Evolutionary conservation across 768 basidiomycete species (phyloP).

Genomic region (Mrakia gelida): DNA sequence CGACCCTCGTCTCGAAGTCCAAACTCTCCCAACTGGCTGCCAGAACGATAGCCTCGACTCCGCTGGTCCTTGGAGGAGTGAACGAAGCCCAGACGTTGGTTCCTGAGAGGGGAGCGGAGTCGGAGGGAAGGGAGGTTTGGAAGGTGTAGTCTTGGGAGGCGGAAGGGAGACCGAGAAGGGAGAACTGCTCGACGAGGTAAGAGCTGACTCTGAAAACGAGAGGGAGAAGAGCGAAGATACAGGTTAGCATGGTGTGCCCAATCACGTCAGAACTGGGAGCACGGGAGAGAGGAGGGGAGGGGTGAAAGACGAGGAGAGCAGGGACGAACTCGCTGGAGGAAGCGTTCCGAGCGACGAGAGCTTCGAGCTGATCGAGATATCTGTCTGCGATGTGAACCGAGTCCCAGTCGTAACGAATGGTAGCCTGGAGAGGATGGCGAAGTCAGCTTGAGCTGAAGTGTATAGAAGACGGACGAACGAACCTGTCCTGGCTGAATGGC

Average conservation of each 20-base stretch:
- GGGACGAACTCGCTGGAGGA: slow-evolving; percentile 66
- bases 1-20: slow-evolving; percentile 24
- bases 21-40: slow-evolving; percentile 83
- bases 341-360: slow-evolving; percentile 58
- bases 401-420: slow-evolving; percentile 84
- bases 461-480: slow-evolving; percentile 3
- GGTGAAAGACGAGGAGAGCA: neutral
- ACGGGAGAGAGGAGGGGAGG: no score
- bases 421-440: slow-evolving; percentile 56
- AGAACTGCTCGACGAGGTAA: slow-evolving; percentile 61
- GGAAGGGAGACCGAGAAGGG: slow-evolving; percentile 66
- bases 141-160: slow-evolving; percentile 68
- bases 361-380: slow-evolving; percentile 69
- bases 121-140: slow-evolving; percentile 43
- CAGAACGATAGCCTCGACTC: slow-evolving; percentile 84
- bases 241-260: neutral
- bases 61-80: slow-evolving; percentile 82
- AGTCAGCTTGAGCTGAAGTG: neutral
- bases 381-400: slow-evolving; percentile 81
- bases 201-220: slow-evolving; percentile 56
- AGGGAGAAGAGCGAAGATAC: neutral
- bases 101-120: slow-evolving; percentile 49
- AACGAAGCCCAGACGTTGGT: slow-evolving; percentile 78
- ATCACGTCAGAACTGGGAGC: neutral
- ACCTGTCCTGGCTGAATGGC: slow-evolving; percentile 91